These are phyloP conservation scores for Asclepias syriaca DNA, from an alignment of 257 asterid species.

Conservation along the genomic window DNA sequence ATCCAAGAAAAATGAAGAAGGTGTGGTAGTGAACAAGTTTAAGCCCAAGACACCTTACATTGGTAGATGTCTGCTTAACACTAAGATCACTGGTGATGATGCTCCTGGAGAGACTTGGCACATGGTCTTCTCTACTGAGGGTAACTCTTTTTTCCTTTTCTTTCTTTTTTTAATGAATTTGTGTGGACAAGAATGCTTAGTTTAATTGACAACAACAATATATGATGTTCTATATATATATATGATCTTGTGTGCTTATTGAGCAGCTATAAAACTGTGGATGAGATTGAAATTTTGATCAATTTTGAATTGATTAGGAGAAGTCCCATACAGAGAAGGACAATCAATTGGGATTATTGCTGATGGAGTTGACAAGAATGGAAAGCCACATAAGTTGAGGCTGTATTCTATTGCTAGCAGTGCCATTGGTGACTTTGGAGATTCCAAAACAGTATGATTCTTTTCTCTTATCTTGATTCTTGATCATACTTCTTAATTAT, in stretches of 20 bases:
- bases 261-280: not conserved
- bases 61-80: constrained; percentile 88
- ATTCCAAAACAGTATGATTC: constrained; percentile 80
- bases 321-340: constrained; percentile 92
- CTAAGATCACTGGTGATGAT: constrained; percentile 96
- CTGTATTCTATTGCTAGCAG: constrained; percentile 97
- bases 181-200: no score
- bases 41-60: constrained; percentile 89
- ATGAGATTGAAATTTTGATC: not conserved
- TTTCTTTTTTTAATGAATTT: no score
- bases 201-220: no score
- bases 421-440: constrained; percentile 95
- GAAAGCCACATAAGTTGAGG: constrained; percentile 93
- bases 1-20: constrained; percentile 85
- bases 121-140: constrained; percentile 95
- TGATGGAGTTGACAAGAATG: constrained; percentile 90
- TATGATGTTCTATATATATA: no score
- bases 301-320: constrained; percentile 44
- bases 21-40: constrained; percentile 70
- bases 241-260: not conserved
- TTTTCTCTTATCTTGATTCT: not conserved
- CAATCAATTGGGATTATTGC: constrained; percentile 91
- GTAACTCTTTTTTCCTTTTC: constrained; percentile 25
- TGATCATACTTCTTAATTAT: not conserved
- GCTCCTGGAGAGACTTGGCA: constrained; percentile 99